These are phyloP conservation scores for Chalaropsis ovoidea DNA, from an alignment of 2,329 filamentous ascomycete species.

Conservation along the genomic window DNA sequence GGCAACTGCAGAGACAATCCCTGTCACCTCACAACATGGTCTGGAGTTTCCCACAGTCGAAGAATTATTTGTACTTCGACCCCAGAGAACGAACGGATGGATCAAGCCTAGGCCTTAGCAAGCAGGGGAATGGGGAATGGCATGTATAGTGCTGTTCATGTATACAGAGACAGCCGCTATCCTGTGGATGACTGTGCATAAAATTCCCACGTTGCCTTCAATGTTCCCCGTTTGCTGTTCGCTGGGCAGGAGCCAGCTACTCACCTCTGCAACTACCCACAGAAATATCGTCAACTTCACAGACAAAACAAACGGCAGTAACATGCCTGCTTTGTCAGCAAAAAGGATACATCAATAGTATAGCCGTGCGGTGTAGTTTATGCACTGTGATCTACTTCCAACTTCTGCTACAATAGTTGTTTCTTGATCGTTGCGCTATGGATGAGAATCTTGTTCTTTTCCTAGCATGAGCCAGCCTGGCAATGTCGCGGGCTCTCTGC, in stretches of 20 bases:
- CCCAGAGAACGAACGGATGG: conserved; percentile 4
- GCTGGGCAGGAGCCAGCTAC: background rate
- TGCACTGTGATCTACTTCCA: background rate
- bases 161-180: too few species aligned
- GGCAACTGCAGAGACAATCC: background rate
- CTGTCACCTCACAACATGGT: background rate
- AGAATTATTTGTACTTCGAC: background rate
- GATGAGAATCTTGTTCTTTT: background rate
- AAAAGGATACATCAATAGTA: background rate
- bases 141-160: background rate
- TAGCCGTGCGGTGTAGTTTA: background rate
- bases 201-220: too few species aligned
- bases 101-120: background rate
- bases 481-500: background rate
- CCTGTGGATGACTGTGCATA: too few species aligned
- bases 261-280: background rate
- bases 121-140: conserved; percentile 2
- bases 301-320: too few species aligned
- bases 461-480: background rate
- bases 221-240: too few species aligned
- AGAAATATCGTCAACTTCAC: background rate
- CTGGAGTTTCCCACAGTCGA: background rate
- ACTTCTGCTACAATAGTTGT: background rate
- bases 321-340: background rate
- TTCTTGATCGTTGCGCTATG: background rate